Base-by-base conservation (phyloP, 768 basidiomycete genomes). In the Xerocomellus chrysenteron region DNA sequence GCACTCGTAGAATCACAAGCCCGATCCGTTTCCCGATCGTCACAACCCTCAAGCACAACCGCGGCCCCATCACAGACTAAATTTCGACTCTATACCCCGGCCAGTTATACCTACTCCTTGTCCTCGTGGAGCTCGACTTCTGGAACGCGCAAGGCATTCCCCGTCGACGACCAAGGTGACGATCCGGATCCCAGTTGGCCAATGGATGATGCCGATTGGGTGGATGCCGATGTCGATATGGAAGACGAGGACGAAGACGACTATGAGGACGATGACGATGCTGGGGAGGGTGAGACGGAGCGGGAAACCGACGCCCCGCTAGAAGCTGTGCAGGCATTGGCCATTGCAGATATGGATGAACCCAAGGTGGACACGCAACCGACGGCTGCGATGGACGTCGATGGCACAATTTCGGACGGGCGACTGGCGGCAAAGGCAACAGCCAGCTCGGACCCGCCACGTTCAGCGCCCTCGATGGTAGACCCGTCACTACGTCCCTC, bases 241-340 rank as follows among this genome's bases (percentile, higher is more conserved):
- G 70, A 73, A 30, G 69, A 73, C 37, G 69, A 70, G 0, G 68
- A 70, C 37, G 69, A 70, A 0, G 69, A 70, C 13, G 69, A 71
- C 21, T 57, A 70, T 10, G 67, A 73, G 10, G 69, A 73, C 17
- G 71, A 71, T 0, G 67, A 73, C 6, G 69, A 73, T 7, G 7
- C 53, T 14, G 55, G 16, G 0, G 68, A 59, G 2, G 44, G 11
- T 1, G 60, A 58, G 17, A 32, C 52, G 5, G 65, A 49, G 6
- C 58, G 56, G 2, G 61, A 65, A 26, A 56, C 47, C 37, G 66
- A 72, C 12, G 48, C 52, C 0, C 55, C 53, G 12, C 45, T 59
- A 1, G 61, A 65, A 4, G 56, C 54, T 10, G 70, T 62, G 3
- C 57, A 59, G 14, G 52, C 28, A 4, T 32, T 63, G 45, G 56